A percentile compares a stretch with the other conserved stretches of the same genome.
Evolutionary conservation across 1,284 basidiomycete genomes (phyloP).

Genomic region (Cryptococcus maquisensis): DNA sequence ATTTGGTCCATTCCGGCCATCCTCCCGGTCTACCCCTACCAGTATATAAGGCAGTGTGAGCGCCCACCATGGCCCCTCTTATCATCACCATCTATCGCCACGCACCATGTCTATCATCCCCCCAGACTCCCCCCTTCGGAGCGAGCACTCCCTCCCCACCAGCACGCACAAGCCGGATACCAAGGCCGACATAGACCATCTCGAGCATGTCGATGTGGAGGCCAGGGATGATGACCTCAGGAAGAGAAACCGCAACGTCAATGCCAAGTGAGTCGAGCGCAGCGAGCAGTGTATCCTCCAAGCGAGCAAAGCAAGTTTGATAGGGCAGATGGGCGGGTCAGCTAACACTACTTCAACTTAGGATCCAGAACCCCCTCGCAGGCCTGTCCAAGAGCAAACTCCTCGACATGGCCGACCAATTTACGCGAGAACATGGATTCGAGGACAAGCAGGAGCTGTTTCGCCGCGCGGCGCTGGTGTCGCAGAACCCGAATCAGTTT

Average conservation of each 20-base stretch:
- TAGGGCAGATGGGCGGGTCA: no score
- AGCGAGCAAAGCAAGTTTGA: no score
- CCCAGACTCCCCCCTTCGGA: not conserved
- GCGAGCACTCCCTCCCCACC: slow-evolving; percentile 1
- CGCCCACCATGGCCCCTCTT: no score
- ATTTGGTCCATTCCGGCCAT: no score
- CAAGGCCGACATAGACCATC: slow-evolving; percentile 9
- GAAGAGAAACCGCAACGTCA: slow-evolving; percentile 20
- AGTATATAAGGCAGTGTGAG: no score
- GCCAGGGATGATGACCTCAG: slow-evolving; percentile 3
- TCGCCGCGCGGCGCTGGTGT: slow-evolving; percentile 61
- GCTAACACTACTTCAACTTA: no score
- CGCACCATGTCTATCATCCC: not conserved
- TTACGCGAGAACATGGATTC: slow-evolving; percentile 53
- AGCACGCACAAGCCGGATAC: slow-evolving; percentile 9
- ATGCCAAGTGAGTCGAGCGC: slow-evolving; percentile 29
- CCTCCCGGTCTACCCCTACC: no score
- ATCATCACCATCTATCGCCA: not conserved
- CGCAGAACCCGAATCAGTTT: slow-evolving; percentile 58
- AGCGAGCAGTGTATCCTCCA: no score
- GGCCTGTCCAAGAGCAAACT: slow-evolving; percentile 47
- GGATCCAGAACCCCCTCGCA: slow-evolving; percentile 34
- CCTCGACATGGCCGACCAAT: slow-evolving; percentile 56
- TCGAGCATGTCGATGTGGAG: slow-evolving; percentile 16
- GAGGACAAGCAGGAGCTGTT: slow-evolving; percentile 51